A percentile compares a stretch with the other conserved stretches of the same genome.
Conservation (phyloP, 2,329 filamentous ascomycete species). For the Fusarium floridanum region DNA sequence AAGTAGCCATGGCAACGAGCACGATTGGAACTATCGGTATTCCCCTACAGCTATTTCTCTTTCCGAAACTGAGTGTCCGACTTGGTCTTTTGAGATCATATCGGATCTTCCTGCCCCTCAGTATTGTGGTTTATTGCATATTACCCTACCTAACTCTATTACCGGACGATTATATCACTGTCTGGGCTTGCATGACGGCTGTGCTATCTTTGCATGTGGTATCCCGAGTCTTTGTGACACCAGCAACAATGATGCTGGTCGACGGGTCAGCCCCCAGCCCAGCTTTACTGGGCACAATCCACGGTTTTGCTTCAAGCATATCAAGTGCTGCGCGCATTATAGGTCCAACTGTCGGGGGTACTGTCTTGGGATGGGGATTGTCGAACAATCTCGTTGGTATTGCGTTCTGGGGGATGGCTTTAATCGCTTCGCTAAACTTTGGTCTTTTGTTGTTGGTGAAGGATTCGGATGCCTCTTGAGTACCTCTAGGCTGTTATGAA, state of each 20-base stretch:
- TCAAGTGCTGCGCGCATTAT: neutral
- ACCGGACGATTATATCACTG: neutral
- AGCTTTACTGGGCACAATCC: neutral
- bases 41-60: constrained; percentile 41
- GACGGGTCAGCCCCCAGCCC: neutral
- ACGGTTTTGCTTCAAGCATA: neutral
- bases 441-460: neutral
- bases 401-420: neutral
- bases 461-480: neutral
- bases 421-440: neutral
- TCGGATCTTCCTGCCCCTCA: neutral
- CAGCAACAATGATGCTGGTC: neutral
- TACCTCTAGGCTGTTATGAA: too few species aligned
- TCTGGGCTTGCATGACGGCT: neutral
- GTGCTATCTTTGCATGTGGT: neutral
- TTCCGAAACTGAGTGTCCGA: constrained; percentile 17
- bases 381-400: neutral
- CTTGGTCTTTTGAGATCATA: neutral
- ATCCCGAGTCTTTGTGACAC: neutral
- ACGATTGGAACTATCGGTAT: constrained; percentile 42
- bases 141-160: neutral
- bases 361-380: neutral
- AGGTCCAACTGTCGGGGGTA: neutral
- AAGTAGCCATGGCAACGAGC: constrained; percentile 43
- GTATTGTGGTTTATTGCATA: neutral